These are phyloP conservation scores for Adansonia digitata DNA, from an alignment of 345 rosid genomes.

Conservation along the genomic window DNA sequence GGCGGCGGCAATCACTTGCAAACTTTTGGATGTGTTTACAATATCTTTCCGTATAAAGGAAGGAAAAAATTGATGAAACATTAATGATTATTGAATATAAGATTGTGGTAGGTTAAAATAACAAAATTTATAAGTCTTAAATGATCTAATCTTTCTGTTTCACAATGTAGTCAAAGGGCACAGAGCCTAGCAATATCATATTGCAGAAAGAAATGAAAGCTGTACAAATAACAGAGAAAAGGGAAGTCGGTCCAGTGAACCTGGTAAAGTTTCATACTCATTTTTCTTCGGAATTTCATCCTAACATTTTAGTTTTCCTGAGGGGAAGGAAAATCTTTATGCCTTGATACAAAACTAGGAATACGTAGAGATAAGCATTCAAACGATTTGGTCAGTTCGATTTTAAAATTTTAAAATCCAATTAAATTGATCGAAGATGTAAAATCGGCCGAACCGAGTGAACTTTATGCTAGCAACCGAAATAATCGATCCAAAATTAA, in stretches of 20 bases:
- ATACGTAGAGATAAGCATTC: no score
- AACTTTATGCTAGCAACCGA: no score
- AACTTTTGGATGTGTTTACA: no score
- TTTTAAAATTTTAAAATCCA: no score
- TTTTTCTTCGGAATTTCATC: background rate
- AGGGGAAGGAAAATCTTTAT: background rate
- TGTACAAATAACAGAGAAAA: conserved; percentile 12
- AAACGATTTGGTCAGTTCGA: no score
- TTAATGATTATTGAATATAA: background rate
- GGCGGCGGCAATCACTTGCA: no score
- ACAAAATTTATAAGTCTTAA: background rate
- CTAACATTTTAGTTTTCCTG: background rate
- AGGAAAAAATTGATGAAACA: no score
- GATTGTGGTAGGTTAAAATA: background rate
- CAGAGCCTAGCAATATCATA: background rate
- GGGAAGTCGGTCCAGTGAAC: conserved; percentile 6
- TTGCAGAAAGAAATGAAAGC: conserved; percentile 14
- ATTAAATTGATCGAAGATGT: no score
- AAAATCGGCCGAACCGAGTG: no score
- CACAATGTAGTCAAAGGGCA: conserved; percentile 2
- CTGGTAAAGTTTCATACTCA: conserved; percentile 3
- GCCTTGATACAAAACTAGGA: background rate
- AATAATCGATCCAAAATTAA: no score
- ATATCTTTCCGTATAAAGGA: no score
- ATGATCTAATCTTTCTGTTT: conserved; percentile 2